Evolutionary conservation across 805 yeast genomes (phyloP), one percentile per base, ranked within the genome.

Genomic region (Kregervanrija delftensis): DNA sequence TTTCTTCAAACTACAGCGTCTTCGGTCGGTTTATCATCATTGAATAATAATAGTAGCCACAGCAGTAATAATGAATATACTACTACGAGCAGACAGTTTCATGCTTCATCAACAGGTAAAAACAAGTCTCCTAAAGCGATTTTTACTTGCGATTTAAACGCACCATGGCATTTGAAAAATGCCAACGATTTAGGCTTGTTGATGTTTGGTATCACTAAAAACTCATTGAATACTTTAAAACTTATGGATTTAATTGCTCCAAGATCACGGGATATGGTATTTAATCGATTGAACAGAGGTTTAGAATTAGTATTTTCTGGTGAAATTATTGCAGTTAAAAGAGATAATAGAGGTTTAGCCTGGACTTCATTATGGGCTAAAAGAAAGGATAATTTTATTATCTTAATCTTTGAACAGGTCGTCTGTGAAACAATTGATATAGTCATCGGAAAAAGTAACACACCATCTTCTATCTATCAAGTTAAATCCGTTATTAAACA

Each of bases 341-440:
- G 87, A 52, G 79, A 82, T 11, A 84, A 85, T 13, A 74, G 73
- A 40, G 74, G 74, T 30, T 67, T 76, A 47, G 85, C 90, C 1
- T 82, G 95, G 85, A 89, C 96, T 10, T 85, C 96, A 0, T 63
- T 90, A 45, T 91, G 96, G 96, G 95, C 93, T 0, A 89, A 89
- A 55, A 69, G 79, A 47, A 79, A 81, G 52, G 82, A 81, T 3
- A 77, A 77, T 37, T 63, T 86, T 44, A 73, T 89, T 43, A 83
- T 88, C 41, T 81, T 93, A 67, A 87, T 87, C 68, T 82, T 90
- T 58, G 96, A 89, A 57, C 93, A 87, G 58, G 87, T 89, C 30
- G 86, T 80, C 2, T 78, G 83, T 57, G 80, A 75, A 55, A 79
- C 83, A n/a, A 69, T 79, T 45, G 86, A 82, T 56, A 61, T 81